Evolutionary conservation across 73 alveolate species (phyloP).

Genomic region (Tetrahymena malaccensis): DNA sequence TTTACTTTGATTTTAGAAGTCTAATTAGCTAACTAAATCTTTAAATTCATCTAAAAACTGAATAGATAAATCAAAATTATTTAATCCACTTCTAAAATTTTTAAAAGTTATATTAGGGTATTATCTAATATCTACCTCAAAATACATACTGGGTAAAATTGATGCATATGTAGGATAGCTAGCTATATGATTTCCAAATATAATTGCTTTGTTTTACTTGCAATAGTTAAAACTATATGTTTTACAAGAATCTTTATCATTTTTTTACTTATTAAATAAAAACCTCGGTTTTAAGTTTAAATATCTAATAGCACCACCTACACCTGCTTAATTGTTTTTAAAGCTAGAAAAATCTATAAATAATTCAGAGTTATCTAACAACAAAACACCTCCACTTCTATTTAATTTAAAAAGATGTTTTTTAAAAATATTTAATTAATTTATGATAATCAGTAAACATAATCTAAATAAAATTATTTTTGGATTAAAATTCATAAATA

Average conservation of each 20-base stretch:
- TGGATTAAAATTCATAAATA: too few species aligned
- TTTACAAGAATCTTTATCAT: neutral
- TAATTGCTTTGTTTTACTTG: neutral
- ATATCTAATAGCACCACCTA: neutral
- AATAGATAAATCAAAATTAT: neutral
- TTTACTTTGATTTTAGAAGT: neutral
- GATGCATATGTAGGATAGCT: neutral
- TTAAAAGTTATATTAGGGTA: neutral
- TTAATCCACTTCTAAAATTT: neutral
- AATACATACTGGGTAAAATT: neutral
- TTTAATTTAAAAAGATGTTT: neutral
- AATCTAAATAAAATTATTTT: too few species aligned
- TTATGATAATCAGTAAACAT: too few species aligned
- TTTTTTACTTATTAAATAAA: neutral
- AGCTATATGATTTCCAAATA: neutral
- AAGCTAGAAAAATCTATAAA: neutral
- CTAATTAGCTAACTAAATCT: neutral
- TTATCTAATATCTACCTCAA: neutral
- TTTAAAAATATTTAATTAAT: too few species aligned
- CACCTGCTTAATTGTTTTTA: neutral
- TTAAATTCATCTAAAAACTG: neutral
- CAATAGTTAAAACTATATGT: neutral
- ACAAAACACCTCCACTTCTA: neutral
- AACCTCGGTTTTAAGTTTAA: neutral
- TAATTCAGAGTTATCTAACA: neutral